phyloP scores from a whole-genome alignment of 2,329 filamentous ascomycete species.

The Alternaria sp. region DNA sequence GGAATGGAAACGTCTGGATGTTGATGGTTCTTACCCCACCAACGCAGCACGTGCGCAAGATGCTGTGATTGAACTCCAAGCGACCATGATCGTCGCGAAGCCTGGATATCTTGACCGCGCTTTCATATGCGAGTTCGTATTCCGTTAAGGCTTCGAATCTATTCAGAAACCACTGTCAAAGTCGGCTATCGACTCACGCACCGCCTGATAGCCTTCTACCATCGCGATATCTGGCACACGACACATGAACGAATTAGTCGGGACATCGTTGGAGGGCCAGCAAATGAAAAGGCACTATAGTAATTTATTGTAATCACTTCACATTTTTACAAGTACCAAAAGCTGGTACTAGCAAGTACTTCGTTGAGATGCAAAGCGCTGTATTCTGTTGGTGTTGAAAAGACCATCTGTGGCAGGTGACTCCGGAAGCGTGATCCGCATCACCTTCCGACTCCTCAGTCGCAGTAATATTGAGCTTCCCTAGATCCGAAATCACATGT shows the following conservation, averaged over 20 bases:
- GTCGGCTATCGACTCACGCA: neutral
- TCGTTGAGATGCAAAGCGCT: slow-evolving; percentile 5
- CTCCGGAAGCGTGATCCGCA: neutral
- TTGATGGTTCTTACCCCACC: slow-evolving; percentile 2
- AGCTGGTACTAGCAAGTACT: neutral
- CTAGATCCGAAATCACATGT: neutral
- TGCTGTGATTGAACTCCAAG: neutral
- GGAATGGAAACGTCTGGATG: slow-evolving; percentile 14
- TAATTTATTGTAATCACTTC: slow-evolving; percentile 24
- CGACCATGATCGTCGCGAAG: neutral
- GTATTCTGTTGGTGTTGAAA: slow-evolving; percentile 1
- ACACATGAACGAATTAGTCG: slow-evolving; percentile 24
- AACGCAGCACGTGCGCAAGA: neutral
- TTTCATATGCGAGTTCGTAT: neutral
- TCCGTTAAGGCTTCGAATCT: neutral
- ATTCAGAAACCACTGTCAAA: neutral
- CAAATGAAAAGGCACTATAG: slow-evolving; percentile 24
- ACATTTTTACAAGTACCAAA: slow-evolving; percentile 11
- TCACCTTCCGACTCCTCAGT: neutral
- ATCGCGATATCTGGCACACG: slow-evolving; percentile 16
- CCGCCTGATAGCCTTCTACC: slow-evolving; percentile 1
- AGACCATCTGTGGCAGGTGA: neutral
- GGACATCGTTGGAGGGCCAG: slow-evolving; percentile 15
- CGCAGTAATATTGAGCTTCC: neutral
- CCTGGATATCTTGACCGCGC: slow-evolving; percentile 5